Evolutionary conservation across 1,284 basidiomycete species (phyloP).

Genomic region (Macrocystidia cucumis): DNA sequence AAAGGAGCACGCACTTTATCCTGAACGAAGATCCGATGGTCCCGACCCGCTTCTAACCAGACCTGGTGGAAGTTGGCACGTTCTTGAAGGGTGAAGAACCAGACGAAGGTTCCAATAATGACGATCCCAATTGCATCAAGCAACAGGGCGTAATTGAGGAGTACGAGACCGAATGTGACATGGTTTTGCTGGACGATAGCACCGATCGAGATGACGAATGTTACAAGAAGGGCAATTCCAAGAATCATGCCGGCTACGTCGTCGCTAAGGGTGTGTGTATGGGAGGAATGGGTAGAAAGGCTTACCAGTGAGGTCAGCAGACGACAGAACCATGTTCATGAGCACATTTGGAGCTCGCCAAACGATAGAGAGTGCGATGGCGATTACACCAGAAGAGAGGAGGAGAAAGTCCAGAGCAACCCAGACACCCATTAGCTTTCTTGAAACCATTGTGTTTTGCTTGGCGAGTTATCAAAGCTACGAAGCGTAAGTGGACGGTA

Average conservation of each 20-base stretch:
- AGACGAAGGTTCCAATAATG: conserved; percentile 62
- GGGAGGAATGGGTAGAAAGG: conserved; percentile 9
- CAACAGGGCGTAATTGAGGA: conserved; percentile 69
- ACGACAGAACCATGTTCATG: conserved; percentile 60
- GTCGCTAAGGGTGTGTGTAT: conserved; percentile 1
- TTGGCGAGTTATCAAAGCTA: no score
- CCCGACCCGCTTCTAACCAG: conserved; percentile 41
- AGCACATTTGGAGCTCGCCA: conserved; percentile 61
- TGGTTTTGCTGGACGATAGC: conserved; percentile 67
- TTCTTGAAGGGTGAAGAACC: conserved; percentile 73
- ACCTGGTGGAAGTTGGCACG: conserved; percentile 54
- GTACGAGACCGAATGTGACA: conserved; percentile 55
- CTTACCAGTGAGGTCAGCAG: conserved; percentile 54
- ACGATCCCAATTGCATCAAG: conserved; percentile 50
- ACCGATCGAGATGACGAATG: conserved; percentile 60
- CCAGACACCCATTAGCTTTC: conserved; percentile 63
- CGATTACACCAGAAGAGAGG: conserved; percentile 57
- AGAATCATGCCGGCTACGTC: conserved; percentile 62
- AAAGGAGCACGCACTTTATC: conserved; percentile 44
- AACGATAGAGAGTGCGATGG: conserved; percentile 59
- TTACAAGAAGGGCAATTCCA: conserved; percentile 60
- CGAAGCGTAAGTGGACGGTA: no score
- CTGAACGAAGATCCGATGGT: conserved; percentile 54
- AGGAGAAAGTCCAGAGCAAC: conserved; percentile 61
- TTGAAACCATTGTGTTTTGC: conserved; percentile 54